A percentile compares a stretch with the other conserved stretches of the same genome.
Conservation (phyloP, 1,284 basidiomycete species). For the Polyporus tsugae region DNA sequence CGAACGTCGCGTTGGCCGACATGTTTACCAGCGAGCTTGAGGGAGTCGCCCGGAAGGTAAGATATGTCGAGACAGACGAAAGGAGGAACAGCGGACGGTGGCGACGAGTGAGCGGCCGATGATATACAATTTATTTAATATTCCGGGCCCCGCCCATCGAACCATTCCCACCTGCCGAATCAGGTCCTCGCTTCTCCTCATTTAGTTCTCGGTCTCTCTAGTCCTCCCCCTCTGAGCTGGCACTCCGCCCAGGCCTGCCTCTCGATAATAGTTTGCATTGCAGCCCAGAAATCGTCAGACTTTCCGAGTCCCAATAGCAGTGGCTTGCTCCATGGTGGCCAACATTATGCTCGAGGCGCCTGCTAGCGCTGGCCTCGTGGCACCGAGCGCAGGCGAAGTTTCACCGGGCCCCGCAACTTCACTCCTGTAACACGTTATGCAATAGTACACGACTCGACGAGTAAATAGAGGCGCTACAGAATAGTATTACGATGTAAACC, state of each 20-base stretch:
- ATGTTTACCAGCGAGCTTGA: conserved; percentile 36
- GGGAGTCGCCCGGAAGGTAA: conserved; percentile 14
- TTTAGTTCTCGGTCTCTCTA: conserved; percentile 34
- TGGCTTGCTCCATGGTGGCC: too few relatives aligned
- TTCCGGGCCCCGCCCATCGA: conserved; percentile 22
- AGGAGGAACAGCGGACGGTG: conserved; percentile 21
- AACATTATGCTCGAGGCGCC: too few relatives aligned
- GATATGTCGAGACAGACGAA: conserved; percentile 11
- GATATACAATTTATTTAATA: conserved; percentile 30
- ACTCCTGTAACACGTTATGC: too few relatives aligned
- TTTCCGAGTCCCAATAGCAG: neutral
- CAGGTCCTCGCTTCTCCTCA: conserved; percentile 27
- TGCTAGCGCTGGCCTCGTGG: too few relatives aligned
- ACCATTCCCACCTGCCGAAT: conserved; percentile 32
- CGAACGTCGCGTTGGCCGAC: conserved; percentile 48
- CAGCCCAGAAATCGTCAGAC: conserved; percentile 1
- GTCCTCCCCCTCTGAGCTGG: conserved; percentile 12
- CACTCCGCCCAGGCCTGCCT: neutral
- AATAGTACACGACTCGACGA: too few relatives aligned
- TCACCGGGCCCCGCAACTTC: too few relatives aligned
- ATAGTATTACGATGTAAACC: too few relatives aligned
- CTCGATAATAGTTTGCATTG: neutral
- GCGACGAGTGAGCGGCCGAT: conserved; percentile 24
- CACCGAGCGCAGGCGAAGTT: too few relatives aligned
- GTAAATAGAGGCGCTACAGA: too few relatives aligned